phyloP scores from a whole-genome alignment of 139 green algal genomes.

The Coelastrella sp. region DNA sequence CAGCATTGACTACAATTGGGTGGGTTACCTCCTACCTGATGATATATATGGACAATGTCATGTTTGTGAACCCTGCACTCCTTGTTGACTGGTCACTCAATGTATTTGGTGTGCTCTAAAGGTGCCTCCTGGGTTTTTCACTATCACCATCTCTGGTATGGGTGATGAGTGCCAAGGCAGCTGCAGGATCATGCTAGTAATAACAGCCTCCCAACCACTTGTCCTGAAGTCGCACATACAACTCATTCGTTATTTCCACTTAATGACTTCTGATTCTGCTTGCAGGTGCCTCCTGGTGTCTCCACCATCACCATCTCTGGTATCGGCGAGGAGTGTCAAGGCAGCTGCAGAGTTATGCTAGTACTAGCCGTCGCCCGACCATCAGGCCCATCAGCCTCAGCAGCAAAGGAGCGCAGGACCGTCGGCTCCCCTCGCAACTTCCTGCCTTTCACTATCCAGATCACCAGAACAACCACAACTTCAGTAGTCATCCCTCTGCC shows the following conservation, averaged over 20 bases:
- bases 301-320: slow-evolving; percentile 1
- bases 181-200: too few relatives aligned
- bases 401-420: neutral
- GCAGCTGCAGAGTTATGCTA: slow-evolving; percentile 44
- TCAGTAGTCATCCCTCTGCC: neutral
- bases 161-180: slow-evolving; percentile 44
- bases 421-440: neutral
- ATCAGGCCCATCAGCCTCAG: neutral
- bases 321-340: slow-evolving; percentile 50
- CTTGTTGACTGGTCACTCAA: too few relatives aligned
- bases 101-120: neutral
- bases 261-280: too few relatives aligned
- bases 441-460: neutral
- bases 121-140: slow-evolving; percentile 27
- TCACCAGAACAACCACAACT: neutral
- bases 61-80: too few relatives aligned
- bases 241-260: too few relatives aligned
- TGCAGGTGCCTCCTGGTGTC: slow-evolving; percentile 37
- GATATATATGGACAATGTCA: too few relatives aligned
- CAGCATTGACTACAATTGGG: too few relatives aligned
- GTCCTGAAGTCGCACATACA: too few relatives aligned
- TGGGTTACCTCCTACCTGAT: too few relatives aligned
- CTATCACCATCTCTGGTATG: slow-evolving; percentile 18
- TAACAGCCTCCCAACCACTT: too few relatives aligned
- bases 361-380: slow-evolving; percentile 50